phyloP scores from a whole-genome alignment of 1,139 yeast genomes.

The Taphrina confusa region DNA sequence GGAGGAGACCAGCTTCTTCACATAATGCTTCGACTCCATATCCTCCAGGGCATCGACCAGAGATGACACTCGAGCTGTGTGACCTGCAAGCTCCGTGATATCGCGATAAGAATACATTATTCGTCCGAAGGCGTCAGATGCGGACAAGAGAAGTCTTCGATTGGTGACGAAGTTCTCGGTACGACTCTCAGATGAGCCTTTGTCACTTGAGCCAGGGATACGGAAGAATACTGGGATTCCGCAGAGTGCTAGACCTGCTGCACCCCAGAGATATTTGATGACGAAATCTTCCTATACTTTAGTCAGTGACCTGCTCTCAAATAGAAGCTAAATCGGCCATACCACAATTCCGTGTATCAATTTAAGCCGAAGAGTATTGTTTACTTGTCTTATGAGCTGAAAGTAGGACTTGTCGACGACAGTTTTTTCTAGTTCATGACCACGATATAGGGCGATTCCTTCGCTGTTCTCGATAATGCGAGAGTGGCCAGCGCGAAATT shows the following conservation, averaged over 20 bases:
- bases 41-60: conserved; percentile 66
- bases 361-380: conserved; percentile 78
- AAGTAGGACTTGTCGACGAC: conserved; percentile 78
- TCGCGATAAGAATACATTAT: conserved; percentile 82
- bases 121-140: conserved; percentile 86
- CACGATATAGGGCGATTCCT: conserved; percentile 82
- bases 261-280: conserved; percentile 94
- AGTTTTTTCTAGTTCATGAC: conserved; percentile 77
- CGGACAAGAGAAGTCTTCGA: conserved; percentile 77
- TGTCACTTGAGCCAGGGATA: conserved; percentile 40
- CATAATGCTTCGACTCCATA: conserved; percentile 50
- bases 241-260: conserved; percentile 84
- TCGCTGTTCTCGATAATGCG: conserved; percentile 76
- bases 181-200: conserved; percentile 49
- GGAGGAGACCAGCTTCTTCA: conserved; percentile 44
- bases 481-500: conserved; percentile 78
- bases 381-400: conserved; percentile 74
- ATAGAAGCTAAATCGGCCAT: not conserved
- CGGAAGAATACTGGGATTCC: conserved; percentile 74
- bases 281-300: conserved; percentile 55
- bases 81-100: conserved; percentile 81
- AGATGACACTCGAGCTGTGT: conserved; percentile 71
- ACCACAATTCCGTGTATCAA: conserved; percentile 61
- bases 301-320: not conserved
- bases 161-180: conserved; percentile 76